Evolutionary conservation across 768 basidiomycete genomes (phyloP).

Genomic region (Boletus edulis): DNA sequence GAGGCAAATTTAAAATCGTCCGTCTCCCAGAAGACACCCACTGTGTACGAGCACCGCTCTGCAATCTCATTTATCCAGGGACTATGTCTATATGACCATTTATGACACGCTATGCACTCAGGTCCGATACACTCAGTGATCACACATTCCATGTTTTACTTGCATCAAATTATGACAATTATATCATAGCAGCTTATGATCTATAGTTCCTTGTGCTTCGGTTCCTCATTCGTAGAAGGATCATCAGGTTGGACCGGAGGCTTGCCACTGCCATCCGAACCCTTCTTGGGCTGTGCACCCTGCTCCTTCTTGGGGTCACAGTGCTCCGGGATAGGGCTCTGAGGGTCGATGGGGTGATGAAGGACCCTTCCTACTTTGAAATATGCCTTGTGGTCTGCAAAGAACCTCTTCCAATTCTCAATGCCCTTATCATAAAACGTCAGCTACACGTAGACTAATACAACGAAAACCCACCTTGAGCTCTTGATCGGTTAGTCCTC

Average conservation of each 20-base stretch:
- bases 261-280: slow-evolving; percentile 27
- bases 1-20: slow-evolving; percentile 19
- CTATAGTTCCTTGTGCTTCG: slow-evolving; percentile 30
- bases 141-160: slow-evolving; percentile 21
- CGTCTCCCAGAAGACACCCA: not conserved
- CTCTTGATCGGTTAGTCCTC: slow-evolving; percentile 74
- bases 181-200: slow-evolving; percentile 21
- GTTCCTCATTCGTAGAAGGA: slow-evolving; percentile 7
- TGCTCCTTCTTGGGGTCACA: slow-evolving; percentile 64
- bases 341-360: slow-evolving; percentile 75
- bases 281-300: slow-evolving; percentile 26
- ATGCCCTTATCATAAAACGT: slow-evolving; percentile 50
- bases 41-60: not conserved
- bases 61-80: slow-evolving; percentile 13
- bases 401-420: slow-evolving; percentile 89
- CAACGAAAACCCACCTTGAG: slow-evolving; percentile 49
- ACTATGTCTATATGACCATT: slow-evolving; percentile 23
- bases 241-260: slow-evolving; percentile 24
- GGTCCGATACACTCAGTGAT: slow-evolving; percentile 2
- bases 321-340: slow-evolving; percentile 68
- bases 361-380: slow-evolving; percentile 70
- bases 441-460: not conserved
- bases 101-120: slow-evolving; percentile 23
- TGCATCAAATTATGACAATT: slow-evolving; percentile 17
- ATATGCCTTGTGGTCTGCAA: slow-evolving; percentile 78